Evolutionary conservation across 352 stramenopile genomes (phyloP).

Genomic region (Phytophthora pinifolia): DNA sequence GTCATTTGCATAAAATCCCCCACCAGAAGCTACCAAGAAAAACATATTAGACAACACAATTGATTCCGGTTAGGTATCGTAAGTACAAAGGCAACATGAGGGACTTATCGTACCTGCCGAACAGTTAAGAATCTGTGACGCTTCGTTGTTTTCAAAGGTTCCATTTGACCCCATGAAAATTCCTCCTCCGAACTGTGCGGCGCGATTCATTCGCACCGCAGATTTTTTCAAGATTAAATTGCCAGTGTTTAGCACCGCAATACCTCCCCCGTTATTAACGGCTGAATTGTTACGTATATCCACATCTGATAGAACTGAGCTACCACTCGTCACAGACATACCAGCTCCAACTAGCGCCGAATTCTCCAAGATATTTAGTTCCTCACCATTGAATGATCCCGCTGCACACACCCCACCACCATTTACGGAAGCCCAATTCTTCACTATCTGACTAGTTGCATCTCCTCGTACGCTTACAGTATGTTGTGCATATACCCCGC

Average conservation of each 20-base stretch:
- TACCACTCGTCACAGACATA: slow-evolving; percentile 25
- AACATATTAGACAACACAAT: neutral
- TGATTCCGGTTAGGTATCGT: slow-evolving; percentile 2
- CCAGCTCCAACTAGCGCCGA: slow-evolving; percentile 34
- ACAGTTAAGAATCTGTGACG: slow-evolving; percentile 32
- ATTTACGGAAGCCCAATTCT: slow-evolving; percentile 24
- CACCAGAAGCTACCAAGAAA: slow-evolving; percentile 26
- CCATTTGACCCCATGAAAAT: slow-evolving; percentile 44
- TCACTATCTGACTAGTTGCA: slow-evolving; percentile 12
- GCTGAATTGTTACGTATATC: slow-evolving; percentile 37
- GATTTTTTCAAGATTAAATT: slow-evolving; percentile 20
- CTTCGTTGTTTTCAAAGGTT: slow-evolving; percentile 25
- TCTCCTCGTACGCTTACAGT: slow-evolving; percentile 19
- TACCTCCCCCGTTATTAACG: slow-evolving; percentile 39
- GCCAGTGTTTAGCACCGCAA: slow-evolving; percentile 37
- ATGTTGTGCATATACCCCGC: slow-evolving; percentile 33
- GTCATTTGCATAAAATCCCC: slow-evolving; percentile 34
- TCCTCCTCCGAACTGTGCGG: slow-evolving; percentile 40
- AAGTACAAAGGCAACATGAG: too few relatives aligned
- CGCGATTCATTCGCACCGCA: slow-evolving; percentile 29
- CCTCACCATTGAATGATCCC: slow-evolving; percentile 8
- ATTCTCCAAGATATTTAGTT: slow-evolving; percentile 30
- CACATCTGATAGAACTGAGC: slow-evolving; percentile 10
- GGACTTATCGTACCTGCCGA: slow-evolving; percentile 31
- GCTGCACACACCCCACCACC: slow-evolving; percentile 29